Evolutionary conservation across 768 basidiomycete genomes (phyloP).

Genomic region (Artomyces pyxidatus): DNA sequence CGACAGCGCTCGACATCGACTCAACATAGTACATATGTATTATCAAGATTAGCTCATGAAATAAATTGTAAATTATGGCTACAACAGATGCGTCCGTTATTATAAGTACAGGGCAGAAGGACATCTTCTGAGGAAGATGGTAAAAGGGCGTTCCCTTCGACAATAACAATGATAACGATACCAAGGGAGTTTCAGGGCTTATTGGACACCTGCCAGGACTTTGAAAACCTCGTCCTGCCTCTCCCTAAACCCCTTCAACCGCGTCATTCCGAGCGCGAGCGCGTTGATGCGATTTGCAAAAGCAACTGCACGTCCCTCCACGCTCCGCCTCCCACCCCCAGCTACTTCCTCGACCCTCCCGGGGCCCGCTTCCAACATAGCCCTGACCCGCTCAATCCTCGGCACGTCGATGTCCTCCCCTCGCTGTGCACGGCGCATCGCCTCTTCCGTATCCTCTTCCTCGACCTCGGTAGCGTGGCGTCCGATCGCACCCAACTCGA

Average conservation of each 20-base stretch:
- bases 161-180: too few relatives aligned
- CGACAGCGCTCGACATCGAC: too few relatives aligned
- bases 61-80: too few relatives aligned
- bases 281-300: slow-evolving; percentile 75
- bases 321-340: slow-evolving; percentile 37
- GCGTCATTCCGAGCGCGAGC: slow-evolving; percentile 63
- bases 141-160: too few relatives aligned
- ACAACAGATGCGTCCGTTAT: too few relatives aligned
- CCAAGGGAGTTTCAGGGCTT: too few relatives aligned
- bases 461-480: slow-evolving; percentile 38
- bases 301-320: slow-evolving; percentile 56
- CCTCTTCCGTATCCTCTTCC: slow-evolving; percentile 44
- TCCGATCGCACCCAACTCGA: slow-evolving; percentile 51
- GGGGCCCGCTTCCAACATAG: slow-evolving; percentile 52
- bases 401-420: slow-evolving; percentile 33
- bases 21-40: too few relatives aligned
- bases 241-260: slow-evolving; percentile 62
- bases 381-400: slow-evolving; percentile 48
- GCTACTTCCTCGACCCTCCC: slow-evolving; percentile 31
- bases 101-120: too few relatives aligned
- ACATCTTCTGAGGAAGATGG: too few relatives aligned
- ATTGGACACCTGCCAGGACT: slow-evolving; percentile 41
- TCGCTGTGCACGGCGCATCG: slow-evolving; percentile 33
- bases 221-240: slow-evolving; percentile 64
- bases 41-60: too few relatives aligned